Base-by-base conservation (phyloP, 2,329 filamentous ascomycete genomes). In the Orbilia blumenaviensis region DNA sequence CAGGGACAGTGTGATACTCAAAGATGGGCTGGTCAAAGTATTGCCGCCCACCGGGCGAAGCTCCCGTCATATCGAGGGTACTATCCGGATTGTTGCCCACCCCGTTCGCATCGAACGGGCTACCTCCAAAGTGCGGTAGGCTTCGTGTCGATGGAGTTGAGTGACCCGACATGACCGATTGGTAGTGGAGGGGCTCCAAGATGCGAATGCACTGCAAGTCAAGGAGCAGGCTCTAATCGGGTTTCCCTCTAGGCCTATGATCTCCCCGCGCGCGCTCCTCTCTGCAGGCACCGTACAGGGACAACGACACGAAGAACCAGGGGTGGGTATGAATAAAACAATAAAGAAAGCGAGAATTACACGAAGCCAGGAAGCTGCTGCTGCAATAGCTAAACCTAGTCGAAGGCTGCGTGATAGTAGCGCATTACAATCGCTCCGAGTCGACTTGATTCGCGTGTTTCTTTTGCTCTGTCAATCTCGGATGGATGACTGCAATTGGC, bases 81-180 rank as follows among this genome's bases (percentile, higher is more conserved):
- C 34, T 58, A 29, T 76, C 72, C 41, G 72, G 64, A 63, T 76
- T 67, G 72, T 66, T 68, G 58, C 58, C 34, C 48, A 76, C 72
- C 44, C 64, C 72, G 58, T 61, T 76, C 72, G 72, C 72, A 76
- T 76, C 72, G 72, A 76, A 76, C 38, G 72, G 72, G 41, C 72
- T 76, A 14, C 72, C 72, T 41, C 72, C 72, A 69, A 44, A 76
- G 72, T 76, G 72, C 72, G 72, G 64, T 60, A 76, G 64, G 46
- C 72, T 76, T 76, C 72, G 72, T 76, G 72, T 69, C 72, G 72
- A 76, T 76, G 72, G 72, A 18, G 72, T 76, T 69, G 72, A 76
- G 72, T 76, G 72, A 76, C 72, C 72, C 64, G 72, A 76, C 72
- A 76, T 76, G 72, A 52, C 72, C 64, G 64, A 76, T 76, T 76